Conservation (phyloP, 306 rosid genomes). For the Vigna radiata region DNA sequence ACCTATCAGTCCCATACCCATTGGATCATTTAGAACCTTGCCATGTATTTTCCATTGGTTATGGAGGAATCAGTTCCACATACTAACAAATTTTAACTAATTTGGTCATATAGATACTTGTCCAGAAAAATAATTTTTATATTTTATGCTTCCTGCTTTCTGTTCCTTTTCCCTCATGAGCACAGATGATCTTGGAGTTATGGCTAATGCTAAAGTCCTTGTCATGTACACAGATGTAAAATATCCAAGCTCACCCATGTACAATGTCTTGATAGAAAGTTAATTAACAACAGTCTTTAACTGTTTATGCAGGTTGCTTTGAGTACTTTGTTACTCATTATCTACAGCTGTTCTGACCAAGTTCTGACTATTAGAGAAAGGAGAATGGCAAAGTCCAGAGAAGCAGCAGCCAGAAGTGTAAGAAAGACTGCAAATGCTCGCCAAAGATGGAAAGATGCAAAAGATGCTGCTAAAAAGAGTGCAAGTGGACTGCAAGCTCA, state of each 20-base stretch:
- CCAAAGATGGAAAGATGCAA: constrained; percentile 76
- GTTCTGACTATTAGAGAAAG: constrained; percentile 74
- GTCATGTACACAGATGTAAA: background rate
- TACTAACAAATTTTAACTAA: too few species aligned
- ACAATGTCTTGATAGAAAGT: constrained; percentile 19
- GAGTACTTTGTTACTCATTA: constrained; percentile 71
- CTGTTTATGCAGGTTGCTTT: constrained; percentile 75
- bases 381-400: constrained; percentile 71
- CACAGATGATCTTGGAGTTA: too few species aligned
- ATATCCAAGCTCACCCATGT: background rate
- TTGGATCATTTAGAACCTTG: too few species aligned
- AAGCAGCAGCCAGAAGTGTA: constrained; percentile 73
- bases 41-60: too few species aligned
- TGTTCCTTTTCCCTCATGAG: too few species aligned
- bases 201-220: too few species aligned
- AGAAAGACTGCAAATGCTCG: constrained; percentile 67
- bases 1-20: too few species aligned
- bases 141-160: too few species aligned
- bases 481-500: constrained; percentile 77
- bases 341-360: constrained; percentile 83
- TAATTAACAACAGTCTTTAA: constrained; percentile 46
- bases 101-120: too few species aligned
- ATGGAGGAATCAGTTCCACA: too few species aligned
- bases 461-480: constrained; percentile 65
- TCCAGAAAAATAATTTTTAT: too few species aligned